Evolutionary conservation across 192 early-diverging fungal species (phyloP), one percentile per base, ranked within the genome.

Genomic region (Backusella tarrabulga): DNA sequence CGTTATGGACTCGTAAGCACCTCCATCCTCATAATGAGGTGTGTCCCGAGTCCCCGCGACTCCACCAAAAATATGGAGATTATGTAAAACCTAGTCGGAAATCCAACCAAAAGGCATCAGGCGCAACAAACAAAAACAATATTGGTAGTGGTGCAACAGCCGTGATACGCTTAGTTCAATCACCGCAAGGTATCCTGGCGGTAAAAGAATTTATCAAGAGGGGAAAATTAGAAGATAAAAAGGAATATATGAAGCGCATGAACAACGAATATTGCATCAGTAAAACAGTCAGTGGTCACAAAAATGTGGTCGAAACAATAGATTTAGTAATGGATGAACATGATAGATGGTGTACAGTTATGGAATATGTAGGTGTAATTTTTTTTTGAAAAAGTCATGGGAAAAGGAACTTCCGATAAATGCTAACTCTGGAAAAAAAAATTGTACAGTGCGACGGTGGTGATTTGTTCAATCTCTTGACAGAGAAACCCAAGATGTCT

Each of bases 161-260:
- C 0, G 93, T 97, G 2, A 97, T 99, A 50, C 90, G 94, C 21
- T 83, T 99, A 4, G 94, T 34, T 81, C 85, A 35, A 80, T 83
- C 67, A 78, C 77, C 40, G 90, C 91, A 95, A 88, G 77, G 95
- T 32, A 32, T 80, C 12, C 40, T 76, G 32, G 79, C 97, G 29
- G 92, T 98, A 81, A 98, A 98, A 85, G 95, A 98, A 76, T 98
- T 98, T 86, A 87, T 94, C 29, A 76, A 78, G 69, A 90, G 93
- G 54, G 84, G 89, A 35, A 93, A 93, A 76, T 89, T 92, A 76
- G 97, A 98, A 87, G 89, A 92, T 4, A 90, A 97, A 88, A 95
- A 95, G 82, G 94, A 97, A 60, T 98, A 97, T 83, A 87, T 97
- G 83, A 98, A 98, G 84, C 98, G 97, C 85, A 86, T 98, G 76